Base-by-base conservation (phyloP, 2,329 filamentous ascomycete species). In the Botrytis paeoniae region DNA sequence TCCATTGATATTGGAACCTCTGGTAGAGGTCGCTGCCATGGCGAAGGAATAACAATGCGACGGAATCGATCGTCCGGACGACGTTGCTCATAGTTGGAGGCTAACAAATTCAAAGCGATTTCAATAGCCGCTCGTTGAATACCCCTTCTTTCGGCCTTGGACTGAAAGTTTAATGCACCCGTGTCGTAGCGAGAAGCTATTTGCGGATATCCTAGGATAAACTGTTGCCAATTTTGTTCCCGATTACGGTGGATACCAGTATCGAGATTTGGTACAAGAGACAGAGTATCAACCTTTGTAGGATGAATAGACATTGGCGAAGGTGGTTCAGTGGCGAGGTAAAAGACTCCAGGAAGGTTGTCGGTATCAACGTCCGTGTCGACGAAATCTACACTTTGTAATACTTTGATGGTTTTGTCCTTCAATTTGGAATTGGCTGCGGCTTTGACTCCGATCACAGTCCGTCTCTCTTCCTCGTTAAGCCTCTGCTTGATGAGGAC, bases 11-110 rank as follows among this genome's bases (percentile, higher is more conserved):
- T 59, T 22, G 76, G 75, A 3, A 77, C 73, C 69, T 79, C 78
- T 65, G 70, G 60, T 8, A 63, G 57, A 61, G 65, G 65, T 18
- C 69, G 35, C 37, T 65, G n/a, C 43, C 74, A 73, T 54, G 65
- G 39, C 3, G 68, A 37, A 18, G 75, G 74, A 3, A 79, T 60
- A 14, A 76, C 70, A 29, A 79, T 41, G 1, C 73, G 69, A 32
- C 79, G 74, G 63, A 79, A 80, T 20, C 75, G 74, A 70, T 79
- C 77, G 3, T 73, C 59, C 12, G 78, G 78, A 14, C 79, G 75
- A 63, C 78, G 77, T 61, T 80, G 79, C 60, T 80, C 79, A 41
- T 78, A 73, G 68, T 79, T 80, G 1, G 76, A 75, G 8, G 76
- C 77, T 10, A 80, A 48, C 3, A 78, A 69, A 37, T 80, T 79